phyloP scores from a whole-genome alignment of 495 filamentous ascomycete species.

The Podospora appendiculata region DNA sequence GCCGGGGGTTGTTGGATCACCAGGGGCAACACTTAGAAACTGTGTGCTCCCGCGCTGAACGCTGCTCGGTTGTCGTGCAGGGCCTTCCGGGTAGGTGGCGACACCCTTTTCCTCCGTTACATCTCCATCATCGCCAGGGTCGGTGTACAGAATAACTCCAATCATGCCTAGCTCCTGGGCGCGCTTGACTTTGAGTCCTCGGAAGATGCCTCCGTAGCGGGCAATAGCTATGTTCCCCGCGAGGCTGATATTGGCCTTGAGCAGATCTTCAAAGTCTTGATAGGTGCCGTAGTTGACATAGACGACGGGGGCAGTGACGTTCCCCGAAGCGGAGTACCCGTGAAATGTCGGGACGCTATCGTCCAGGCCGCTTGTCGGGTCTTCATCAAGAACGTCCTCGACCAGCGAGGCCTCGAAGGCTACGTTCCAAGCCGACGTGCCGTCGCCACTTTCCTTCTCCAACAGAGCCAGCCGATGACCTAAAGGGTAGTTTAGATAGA shows the following conservation, averaged over 20 bases:
- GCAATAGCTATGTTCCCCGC: slow-evolving; percentile 79
- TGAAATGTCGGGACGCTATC: slow-evolving; percentile 89
- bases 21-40: slow-evolving; percentile 63
- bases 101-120: slow-evolving; percentile 76
- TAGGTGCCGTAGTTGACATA: slow-evolving; percentile 88
- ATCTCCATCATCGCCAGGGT: slow-evolving; percentile 83
- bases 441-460: slow-evolving; percentile 43
- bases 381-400: slow-evolving; percentile 82
- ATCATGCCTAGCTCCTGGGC: slow-evolving; percentile 90
- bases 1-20: slow-evolving; percentile 79
- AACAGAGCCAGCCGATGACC: slow-evolving; percentile 73
- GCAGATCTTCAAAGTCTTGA: slow-evolving; percentile 75
- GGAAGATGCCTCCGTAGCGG: slow-evolving; percentile 81
- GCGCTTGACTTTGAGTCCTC: slow-evolving; percentile 87
- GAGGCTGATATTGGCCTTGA: slow-evolving; percentile 65
- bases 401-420: slow-evolving; percentile 73
- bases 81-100: slow-evolving; percentile 74
- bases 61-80: slow-evolving; percentile 77
- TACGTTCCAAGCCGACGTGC: slow-evolving; percentile 44
- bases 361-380: slow-evolving; percentile 62
- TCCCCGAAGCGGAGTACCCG: slow-evolving; percentile 86
- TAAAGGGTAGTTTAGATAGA: slow-evolving; percentile 84
- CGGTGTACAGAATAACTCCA: slow-evolving; percentile 75
- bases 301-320: slow-evolving; percentile 72
- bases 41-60: slow-evolving; percentile 89